These are phyloP conservation scores for Colletotrichum filicis DNA, from an alignment of 2,329 filamentous ascomycete genomes.

Conservation along the genomic window DNA sequence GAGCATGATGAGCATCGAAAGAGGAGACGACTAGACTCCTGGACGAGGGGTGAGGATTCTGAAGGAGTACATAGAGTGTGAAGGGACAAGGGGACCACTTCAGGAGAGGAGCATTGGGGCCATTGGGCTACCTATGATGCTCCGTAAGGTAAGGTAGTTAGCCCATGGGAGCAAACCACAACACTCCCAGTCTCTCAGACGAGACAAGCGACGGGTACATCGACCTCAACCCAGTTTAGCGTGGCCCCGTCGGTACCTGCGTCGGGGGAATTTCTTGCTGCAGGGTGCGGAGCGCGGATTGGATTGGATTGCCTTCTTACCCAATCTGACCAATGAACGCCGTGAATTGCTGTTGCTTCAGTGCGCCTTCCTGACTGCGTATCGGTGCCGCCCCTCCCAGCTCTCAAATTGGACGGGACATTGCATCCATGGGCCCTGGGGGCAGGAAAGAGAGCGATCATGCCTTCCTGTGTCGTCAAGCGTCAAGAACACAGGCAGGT, in stretches of 20 bases:
- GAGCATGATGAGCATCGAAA: neutral
- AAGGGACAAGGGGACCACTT: neutral
- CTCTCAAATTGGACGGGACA: constrained; percentile 32
- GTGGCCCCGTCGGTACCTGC: constrained; percentile 31
- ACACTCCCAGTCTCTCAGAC: neutral
- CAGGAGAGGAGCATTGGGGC: neutral
- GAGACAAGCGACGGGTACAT: constrained; percentile 11
- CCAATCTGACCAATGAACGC: neutral
- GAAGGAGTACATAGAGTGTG: neutral
- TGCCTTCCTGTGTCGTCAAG: neutral
- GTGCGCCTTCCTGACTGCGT: constrained; percentile 2
- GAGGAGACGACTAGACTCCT: neutral
- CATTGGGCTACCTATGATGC: no score
- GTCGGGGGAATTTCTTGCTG: constrained; percentile 29
- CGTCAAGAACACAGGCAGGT: neutral
- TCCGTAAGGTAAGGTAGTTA: no score
- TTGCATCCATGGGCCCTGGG: constrained; percentile 13
- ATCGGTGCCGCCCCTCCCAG: constrained; percentile 11
- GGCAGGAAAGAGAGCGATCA: no score
- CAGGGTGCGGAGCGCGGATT: constrained; percentile 12
- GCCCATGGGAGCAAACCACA: neutral
- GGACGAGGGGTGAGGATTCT: no score
- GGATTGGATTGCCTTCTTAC: neutral
- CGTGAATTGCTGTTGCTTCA: constrained; percentile 3
- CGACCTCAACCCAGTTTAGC: constrained; percentile 17